Evolutionary conservation across 2,329 filamentous ascomycete genomes (phyloP).

Genomic region (Ophiocordyceps robertsii): DNA sequence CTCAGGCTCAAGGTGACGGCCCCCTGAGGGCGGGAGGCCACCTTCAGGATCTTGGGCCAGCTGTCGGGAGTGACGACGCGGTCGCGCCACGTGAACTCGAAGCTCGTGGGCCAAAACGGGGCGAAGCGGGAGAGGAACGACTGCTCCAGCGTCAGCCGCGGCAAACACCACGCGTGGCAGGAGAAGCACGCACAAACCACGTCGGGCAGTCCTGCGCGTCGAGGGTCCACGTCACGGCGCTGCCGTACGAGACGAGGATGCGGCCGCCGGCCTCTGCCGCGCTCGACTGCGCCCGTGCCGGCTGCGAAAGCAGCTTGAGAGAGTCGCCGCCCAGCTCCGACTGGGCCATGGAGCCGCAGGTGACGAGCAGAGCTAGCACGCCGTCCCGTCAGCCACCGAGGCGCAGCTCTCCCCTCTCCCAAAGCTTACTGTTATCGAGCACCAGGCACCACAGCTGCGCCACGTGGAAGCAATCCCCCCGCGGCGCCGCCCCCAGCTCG

Average conservation of each 20-base stretch:
- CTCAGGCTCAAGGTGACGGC: constrained; percentile 12
- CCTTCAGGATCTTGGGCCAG: constrained; percentile 17
- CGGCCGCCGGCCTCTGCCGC: constrained; percentile 6
- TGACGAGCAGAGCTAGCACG: constrained; percentile 23
- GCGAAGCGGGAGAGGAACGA: constrained; percentile 26
- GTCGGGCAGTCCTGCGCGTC: constrained; percentile 24
- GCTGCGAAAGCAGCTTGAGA: constrained; percentile 16
- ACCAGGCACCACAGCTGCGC: constrained; percentile 33
- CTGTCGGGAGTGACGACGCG: constrained; percentile 12
- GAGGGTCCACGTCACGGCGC: constrained; percentile 24
- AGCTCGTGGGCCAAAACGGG: constrained; percentile 25
- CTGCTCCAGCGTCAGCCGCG: constrained; percentile 7
- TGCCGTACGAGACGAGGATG: constrained; percentile 21
- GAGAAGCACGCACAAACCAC: constrained; percentile 26
- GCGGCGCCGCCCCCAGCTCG: constrained; percentile 18
- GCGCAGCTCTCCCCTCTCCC: background rate
- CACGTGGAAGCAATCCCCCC: constrained; percentile 30
- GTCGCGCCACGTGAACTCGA: constrained; percentile 22
- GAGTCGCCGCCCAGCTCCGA: constrained; percentile 17
- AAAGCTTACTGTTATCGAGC: constrained; percentile 26
- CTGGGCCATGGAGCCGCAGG: constrained; percentile 24
- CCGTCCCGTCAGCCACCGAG: background rate
- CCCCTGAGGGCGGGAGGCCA: constrained; percentile 9
- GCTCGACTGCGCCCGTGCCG: constrained; percentile 9
- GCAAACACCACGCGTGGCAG: background rate